Evolutionary conservation across 1,284 basidiomycete genomes (phyloP).

Genomic region (Schizophyllum amplum): DNA sequence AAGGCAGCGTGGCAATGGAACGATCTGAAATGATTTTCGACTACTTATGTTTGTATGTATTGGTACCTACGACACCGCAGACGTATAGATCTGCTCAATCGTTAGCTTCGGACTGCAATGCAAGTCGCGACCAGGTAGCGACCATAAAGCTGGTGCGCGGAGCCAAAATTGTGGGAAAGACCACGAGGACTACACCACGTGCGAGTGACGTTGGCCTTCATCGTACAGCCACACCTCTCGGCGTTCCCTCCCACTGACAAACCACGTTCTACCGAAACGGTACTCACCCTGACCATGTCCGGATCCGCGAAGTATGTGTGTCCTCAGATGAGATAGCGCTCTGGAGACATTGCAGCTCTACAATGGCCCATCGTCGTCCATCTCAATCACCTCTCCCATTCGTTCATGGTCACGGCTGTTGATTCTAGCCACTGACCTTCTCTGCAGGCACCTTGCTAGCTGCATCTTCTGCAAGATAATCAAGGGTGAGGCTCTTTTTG

Average conservation of each 20-base stretch:
- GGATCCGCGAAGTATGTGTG: slow-evolving; percentile 20
- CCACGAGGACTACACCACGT: too few relatives aligned
- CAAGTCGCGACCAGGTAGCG: too few relatives aligned
- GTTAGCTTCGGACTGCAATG: too few relatives aligned
- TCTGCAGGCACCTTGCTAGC: slow-evolving; percentile 37
- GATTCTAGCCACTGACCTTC: neutral
- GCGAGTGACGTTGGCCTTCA: neutral
- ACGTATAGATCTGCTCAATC: too few relatives aligned
- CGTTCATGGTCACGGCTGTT: neutral
- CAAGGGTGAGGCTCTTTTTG: slow-evolving; percentile 52
- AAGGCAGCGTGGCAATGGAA: neutral
- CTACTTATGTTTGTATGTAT: neutral
- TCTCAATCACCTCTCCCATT: neutral
- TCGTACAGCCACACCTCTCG: neutral
- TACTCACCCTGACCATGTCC: neutral
- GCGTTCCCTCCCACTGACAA: neutral
- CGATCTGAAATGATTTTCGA: neutral
- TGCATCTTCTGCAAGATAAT: slow-evolving; percentile 92
- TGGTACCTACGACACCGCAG: neutral
- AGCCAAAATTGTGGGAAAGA: too few relatives aligned
- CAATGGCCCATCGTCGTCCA: neutral
- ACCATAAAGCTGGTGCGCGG: too few relatives aligned
- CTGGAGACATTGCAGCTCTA: neutral
- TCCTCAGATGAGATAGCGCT: neutral
- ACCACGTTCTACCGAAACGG: neutral